Evolutionary conservation across 805 yeast species (phyloP), one percentile per base, ranked within the genome.

Genomic region (Wickerhamiella occidentalis): DNA sequence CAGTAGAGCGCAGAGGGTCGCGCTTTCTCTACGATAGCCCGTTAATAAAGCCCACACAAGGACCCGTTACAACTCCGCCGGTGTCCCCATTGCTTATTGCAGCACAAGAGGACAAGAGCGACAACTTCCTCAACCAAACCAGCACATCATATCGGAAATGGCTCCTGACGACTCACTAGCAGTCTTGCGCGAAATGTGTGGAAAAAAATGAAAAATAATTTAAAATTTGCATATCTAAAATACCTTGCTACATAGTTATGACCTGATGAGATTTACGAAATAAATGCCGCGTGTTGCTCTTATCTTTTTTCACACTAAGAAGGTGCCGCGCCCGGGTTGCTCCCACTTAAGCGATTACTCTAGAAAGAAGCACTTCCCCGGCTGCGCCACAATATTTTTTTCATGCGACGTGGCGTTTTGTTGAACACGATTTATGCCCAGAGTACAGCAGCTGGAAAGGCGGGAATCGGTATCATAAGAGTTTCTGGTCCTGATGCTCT

Each of bases 381-480:
- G n/a, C 40, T 18, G 40, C 40, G 40, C 40, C 40, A 36, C 40
- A 36, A 9, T 36, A 19, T 6, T 36, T 18, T 36, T 36, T 12
- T 36, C 23, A 17, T 18, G 23, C 21, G 13, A 6, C 7, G 40
- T 36, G 40, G 40, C 40, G 40, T n/a, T n/a, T n/a, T 17, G 19
- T 8, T 51, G 25, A 82, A 92, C 8, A 92, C 98, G 0, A 80
- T 92, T 1, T 92, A 82, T 68, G 98, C 98, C 0, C 67, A 87
- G 15, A 85, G 97, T 0, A 90, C 97, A 0, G 78, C 82, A 7
- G 77, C 83, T 0, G 79, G 86, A 0, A 72, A 81, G 52, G 75
- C 96, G 0, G 98, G 96, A 0, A 78, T 92, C 21, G 95, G 87
- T 0, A 85, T 92, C 1, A 72, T 92, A 3, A 70, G 98, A 45